Evolutionary conservation across 495 filamentous ascomycete species (phyloP).

Genomic region (Glutinoglossum americanum): DNA sequence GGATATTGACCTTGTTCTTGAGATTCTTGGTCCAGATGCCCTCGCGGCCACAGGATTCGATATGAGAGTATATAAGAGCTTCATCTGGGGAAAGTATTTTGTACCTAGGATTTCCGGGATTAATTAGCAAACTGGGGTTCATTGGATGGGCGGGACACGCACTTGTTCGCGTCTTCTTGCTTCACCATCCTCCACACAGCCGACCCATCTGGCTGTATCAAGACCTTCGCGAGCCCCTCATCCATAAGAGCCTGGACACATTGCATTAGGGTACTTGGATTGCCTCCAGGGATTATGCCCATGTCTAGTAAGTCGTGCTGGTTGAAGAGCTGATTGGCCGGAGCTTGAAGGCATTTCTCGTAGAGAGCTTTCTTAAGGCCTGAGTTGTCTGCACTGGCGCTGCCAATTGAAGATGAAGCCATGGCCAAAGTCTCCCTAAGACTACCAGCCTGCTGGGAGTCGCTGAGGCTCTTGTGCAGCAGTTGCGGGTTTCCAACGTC

Average conservation of each 20-base stretch:
- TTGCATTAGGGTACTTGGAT: neutral
- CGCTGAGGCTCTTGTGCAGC: neutral
- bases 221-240: constrained; percentile 4
- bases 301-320: constrained; percentile 3
- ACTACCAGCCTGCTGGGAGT: no score
- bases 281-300: constrained; percentile 2
- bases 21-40: constrained; percentile 80
- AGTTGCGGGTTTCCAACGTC: no score
- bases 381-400: neutral
- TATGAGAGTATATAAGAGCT: constrained; percentile 58
- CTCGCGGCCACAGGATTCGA: constrained; percentile 58
- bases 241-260: constrained; percentile 3
- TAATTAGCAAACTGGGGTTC: neutral
- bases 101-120: neutral
- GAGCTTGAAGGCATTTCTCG: constrained; percentile 16
- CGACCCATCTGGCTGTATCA: neutral
- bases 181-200: constrained; percentile 3
- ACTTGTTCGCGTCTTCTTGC: constrained; percentile 6
- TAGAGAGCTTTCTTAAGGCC: constrained; percentile 9
- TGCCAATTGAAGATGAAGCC: constrained; percentile 6
- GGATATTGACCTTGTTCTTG: constrained; percentile 49
- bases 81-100: constrained; percentile 31
- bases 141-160: neutral
- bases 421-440: neutral
- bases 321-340: constrained; percentile 13